Evolutionary conservation across 2,329 filamentous ascomycete species (phyloP).

Genomic region (Fusarium nygamai): DNA sequence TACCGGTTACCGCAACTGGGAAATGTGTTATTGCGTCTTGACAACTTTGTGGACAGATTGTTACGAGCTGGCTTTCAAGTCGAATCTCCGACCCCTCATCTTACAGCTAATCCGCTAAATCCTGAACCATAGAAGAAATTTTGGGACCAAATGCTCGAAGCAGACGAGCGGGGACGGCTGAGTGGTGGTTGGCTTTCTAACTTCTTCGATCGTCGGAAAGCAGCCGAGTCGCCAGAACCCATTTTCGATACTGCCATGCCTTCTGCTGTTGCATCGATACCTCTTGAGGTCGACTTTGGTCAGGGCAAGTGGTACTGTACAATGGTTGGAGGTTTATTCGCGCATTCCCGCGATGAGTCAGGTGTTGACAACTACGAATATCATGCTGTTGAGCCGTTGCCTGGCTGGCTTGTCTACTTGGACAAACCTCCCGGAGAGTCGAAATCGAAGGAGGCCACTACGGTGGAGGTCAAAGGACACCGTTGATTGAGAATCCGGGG

Average conservation of each 20-base stretch:
- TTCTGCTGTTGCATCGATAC: background rate
- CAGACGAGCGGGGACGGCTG: too few relatives aligned
- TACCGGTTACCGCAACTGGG: too few relatives aligned
- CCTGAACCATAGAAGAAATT: background rate
- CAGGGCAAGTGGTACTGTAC: background rate
- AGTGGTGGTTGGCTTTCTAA: too few relatives aligned
- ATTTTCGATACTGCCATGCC: too few relatives aligned
- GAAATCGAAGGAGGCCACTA: too few relatives aligned
- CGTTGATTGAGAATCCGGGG: background rate
- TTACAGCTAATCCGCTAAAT: background rate
- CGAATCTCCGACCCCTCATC: background rate
- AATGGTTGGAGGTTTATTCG: background rate
- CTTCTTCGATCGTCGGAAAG: background rate
- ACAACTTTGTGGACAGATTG: background rate
- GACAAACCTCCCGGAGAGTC: too few relatives aligned
- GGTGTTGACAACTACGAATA: too few relatives aligned
- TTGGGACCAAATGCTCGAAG: background rate
- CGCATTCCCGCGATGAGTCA: rapidly evolving
- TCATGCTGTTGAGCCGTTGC: too few relatives aligned
- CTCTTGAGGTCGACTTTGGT: background rate
- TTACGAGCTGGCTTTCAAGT: background rate
- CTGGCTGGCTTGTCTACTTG: too few relatives aligned
- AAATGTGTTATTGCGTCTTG: too few relatives aligned
- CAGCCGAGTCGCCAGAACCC: too few relatives aligned
- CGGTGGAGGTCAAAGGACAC: too few relatives aligned